Percentiles rank a stretch among this genome's conserved stretches.
Conservation (phyloP, 1,284 basidiomycete genomes). For the Naganishia albida region DNA sequence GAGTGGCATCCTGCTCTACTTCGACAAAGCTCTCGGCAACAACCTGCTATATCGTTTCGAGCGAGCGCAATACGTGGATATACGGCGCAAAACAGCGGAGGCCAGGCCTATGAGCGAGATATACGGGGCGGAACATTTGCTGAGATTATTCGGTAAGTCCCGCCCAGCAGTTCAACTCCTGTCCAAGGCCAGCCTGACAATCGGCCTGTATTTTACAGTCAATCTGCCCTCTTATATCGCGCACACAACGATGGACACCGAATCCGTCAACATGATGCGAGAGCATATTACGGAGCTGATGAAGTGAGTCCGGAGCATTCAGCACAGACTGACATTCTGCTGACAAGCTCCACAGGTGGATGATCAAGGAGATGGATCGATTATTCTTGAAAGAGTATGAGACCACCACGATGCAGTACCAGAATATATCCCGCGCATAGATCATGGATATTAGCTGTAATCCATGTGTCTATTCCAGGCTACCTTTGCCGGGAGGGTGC, state of each 20-base stretch:
- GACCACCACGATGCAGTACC: conserved; percentile 54
- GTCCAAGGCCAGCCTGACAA: not conserved
- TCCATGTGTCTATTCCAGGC: no score
- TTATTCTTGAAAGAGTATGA: conserved; percentile 56
- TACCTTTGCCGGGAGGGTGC: not conserved
- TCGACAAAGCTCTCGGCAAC: conserved; percentile 84
- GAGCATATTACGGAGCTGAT: conserved; percentile 91
- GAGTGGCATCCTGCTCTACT: conserved; percentile 88
- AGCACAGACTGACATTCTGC: conserved; percentile 59
- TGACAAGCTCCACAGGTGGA: conserved; percentile 47
- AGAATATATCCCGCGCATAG: conserved; percentile 39
- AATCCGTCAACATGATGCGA: conserved; percentile 76
- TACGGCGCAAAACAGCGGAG: conserved; percentile 68
- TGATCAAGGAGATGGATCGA: conserved; percentile 55
- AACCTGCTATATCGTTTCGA: conserved; percentile 94
- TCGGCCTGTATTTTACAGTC: conserved; percentile 49
- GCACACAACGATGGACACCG: conserved; percentile 85
- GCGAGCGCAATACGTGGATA: conserved; percentile 83
- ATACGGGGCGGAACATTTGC: conserved; percentile 92
- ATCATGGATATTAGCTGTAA: no score
- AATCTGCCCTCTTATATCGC: conserved; percentile 73
- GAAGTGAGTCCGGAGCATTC: conserved; percentile 67
- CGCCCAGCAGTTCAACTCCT: not conserved
- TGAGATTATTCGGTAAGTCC: conserved; percentile 82
- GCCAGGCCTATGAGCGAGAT: conserved; percentile 85